Evolutionary conservation across 495 filamentous ascomycete species (phyloP).

Genomic region (Bombardia bombarda): DNA sequence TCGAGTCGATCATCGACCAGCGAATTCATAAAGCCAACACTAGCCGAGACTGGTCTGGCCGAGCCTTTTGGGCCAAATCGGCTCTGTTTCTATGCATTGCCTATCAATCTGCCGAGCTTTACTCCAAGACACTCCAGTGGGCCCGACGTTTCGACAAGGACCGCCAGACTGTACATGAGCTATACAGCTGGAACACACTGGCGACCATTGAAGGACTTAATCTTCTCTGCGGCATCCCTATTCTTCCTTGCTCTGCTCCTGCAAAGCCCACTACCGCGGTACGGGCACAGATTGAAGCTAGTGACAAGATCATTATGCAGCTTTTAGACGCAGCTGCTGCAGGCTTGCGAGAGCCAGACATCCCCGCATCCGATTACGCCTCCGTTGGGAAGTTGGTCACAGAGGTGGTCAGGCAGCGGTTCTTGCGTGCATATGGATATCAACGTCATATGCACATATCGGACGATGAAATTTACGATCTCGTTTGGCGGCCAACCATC

Average conservation of each 20-base stretch:
- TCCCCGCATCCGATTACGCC: background rate
- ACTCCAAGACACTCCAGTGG: slow-evolving; percentile 15
- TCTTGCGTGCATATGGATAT: slow-evolving; percentile 4
- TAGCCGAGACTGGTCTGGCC: slow-evolving; percentile 1
- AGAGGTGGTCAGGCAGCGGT: slow-evolving; percentile 6
- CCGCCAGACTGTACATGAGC: background rate
- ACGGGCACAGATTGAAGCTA: slow-evolving; percentile 1
- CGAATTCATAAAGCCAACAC: slow-evolving; percentile 5
- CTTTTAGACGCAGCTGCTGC: slow-evolving; percentile 7
- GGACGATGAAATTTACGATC: slow-evolving; percentile 6
- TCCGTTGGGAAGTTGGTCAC: background rate
- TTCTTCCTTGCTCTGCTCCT: no score
- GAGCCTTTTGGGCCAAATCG: slow-evolving; percentile 10
- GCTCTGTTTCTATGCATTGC: slow-evolving; percentile 16
- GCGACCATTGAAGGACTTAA: slow-evolving; percentile 9
- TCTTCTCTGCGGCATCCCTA: slow-evolving; percentile 12
- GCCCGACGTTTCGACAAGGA: slow-evolving; percentile 15
- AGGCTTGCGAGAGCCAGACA: background rate
- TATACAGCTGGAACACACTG: slow-evolving; percentile 3
- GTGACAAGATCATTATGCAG: slow-evolving; percentile 12
- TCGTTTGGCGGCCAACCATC: slow-evolving; percentile 17
- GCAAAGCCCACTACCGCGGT: background rate
- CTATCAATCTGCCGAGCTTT: slow-evolving; percentile 12
- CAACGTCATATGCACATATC: slow-evolving; percentile 2
- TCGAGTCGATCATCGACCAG: slow-evolving; percentile 1